These are phyloP conservation scores for Xylaria sp. DNA, from an alignment of 495 filamentous ascomycete genomes.

Conservation along the genomic window DNA sequence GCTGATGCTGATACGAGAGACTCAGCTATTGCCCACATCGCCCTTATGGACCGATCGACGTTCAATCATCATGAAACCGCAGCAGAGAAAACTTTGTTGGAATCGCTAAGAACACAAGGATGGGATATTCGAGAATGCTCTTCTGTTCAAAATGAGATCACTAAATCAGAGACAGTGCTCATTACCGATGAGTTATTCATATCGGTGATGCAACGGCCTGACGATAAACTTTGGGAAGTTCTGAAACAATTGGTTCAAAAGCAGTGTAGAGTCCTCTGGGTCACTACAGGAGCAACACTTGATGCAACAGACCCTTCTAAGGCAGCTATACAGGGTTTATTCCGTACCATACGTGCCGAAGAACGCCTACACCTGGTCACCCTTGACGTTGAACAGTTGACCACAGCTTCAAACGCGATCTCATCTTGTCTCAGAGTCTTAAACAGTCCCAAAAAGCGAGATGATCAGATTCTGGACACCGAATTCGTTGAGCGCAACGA, in stretches of 20 bases:
- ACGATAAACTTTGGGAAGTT: neutral
- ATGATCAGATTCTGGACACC: neutral
- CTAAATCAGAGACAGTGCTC: neutral
- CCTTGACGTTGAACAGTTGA: conserved; percentile 5
- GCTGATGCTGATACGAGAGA: neutral
- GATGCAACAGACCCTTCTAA: neutral
- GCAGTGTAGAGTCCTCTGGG: neutral
- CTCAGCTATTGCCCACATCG: neutral
- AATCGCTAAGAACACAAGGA: neutral
- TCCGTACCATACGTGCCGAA: neutral
- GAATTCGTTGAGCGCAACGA: neutral
- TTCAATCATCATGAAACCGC: neutral
- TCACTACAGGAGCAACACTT: neutral
- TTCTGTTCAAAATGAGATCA: neutral
- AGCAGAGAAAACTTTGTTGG: neutral
- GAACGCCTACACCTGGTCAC: neutral
- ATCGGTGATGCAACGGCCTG: neutral
- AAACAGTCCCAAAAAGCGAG: neutral
- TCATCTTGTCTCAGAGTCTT: neutral
- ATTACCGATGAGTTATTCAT: neutral
- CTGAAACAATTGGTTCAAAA: neutral
- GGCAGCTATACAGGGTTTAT: neutral
- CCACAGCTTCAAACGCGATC: neutral
- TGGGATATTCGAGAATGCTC: neutral
- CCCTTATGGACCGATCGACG: neutral